Percentiles rank a stretch among this genome's conserved stretches.
These are phyloP conservation scores for Ceratocystis colombiana DNA, from an alignment of 2,329 filamentous ascomycete genomes.

Conservation along the genomic window DNA sequence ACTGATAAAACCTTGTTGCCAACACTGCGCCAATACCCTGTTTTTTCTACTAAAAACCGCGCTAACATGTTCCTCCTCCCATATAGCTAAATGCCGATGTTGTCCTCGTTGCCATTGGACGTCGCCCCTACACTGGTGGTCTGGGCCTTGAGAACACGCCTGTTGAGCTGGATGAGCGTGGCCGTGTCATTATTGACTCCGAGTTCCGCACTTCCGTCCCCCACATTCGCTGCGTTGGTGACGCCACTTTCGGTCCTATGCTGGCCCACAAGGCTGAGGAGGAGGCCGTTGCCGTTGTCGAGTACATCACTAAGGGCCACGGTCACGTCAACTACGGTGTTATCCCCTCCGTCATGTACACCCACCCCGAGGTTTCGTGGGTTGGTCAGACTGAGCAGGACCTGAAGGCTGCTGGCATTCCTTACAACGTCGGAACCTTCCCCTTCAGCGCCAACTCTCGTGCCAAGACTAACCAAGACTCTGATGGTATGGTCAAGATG, in stretches of 20 bases:
- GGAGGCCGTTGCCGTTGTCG: slow-evolving; percentile 85
- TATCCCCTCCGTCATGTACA: slow-evolving; percentile 99
- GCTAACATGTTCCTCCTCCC: slow-evolving; percentile 23
- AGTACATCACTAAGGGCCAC: slow-evolving; percentile 96
- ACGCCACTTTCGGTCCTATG: slow-evolving; percentile 96
- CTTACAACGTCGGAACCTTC: slow-evolving; percentile 89
- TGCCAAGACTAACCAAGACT: slow-evolving; percentile 96
- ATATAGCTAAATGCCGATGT: slow-evolving; percentile 79
- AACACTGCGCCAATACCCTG: too few species aligned
- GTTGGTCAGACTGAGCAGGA: slow-evolving; percentile 97
- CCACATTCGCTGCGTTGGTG: slow-evolving; percentile 93
- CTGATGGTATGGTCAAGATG: slow-evolving; percentile 95
- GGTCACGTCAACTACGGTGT: slow-evolving; percentile 98
- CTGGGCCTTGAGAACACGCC: slow-evolving; percentile 91
- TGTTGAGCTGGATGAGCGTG: slow-evolving; percentile 82
- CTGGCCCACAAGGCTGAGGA: slow-evolving; percentile 99
- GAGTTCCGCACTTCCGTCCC: slow-evolving; percentile 97
- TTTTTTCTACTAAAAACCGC: slow-evolving; percentile 43
- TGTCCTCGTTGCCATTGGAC: slow-evolving; percentile 91
- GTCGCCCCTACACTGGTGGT: slow-evolving; percentile 84
- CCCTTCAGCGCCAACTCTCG: slow-evolving; percentile 97
- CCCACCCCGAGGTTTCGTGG: slow-evolving; percentile 96
- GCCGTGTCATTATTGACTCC: slow-evolving; percentile 91
- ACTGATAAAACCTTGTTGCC: too few species aligned
- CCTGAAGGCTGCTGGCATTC: slow-evolving; percentile 76